Evolutionary conservation across 768 basidiomycete species (phyloP), one percentile per base, ranked within the genome.

Genomic region (Clavaria fumosa): DNA sequence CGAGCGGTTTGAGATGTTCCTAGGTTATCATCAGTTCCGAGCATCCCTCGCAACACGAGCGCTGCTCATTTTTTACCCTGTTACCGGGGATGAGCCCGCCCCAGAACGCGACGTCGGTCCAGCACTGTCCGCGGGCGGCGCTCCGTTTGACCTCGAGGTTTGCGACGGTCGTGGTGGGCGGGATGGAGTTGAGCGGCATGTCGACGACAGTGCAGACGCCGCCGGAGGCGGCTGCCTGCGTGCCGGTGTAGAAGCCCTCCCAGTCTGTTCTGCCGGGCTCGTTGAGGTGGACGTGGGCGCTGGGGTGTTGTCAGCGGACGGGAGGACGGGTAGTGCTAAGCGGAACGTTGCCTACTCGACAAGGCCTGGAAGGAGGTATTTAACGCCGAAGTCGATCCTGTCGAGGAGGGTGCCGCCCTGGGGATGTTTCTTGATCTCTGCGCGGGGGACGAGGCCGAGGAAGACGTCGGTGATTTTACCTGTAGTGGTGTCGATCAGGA

Each of bases 111-210:
- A 90, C 73, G 53, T 93, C 86, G 7, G 72, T 71, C 55, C 71
- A 72, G 49, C 78, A 82, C 49, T 89, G 78, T 2, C 72, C 74
- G 34, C 55, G 48, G 2, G 93, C 86, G 1, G 78, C 82, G 7
- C 54, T 51, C 4, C 73, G 67, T 62, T 97, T 97, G 19, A 60
- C 48, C 32, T 72, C 58, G 6, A 97, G 66, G 50, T 93, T 75
- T 4, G 59, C 60, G 5, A 88, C 69, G 0, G 86, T 90, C 1
- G 88, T 91, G 1, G 95, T 96, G 0, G 95, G 89, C 1, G 93
- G 93, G 38, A 97, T 84, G 2, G 90, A 93, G 56, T 99, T 96
- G 38, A 99, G 64, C 2, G 93, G 95, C 93, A 97, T 99, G 59
- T 97, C 95, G 22, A 96, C 78, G 15, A 97, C 63, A 4, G 88